phyloP scores from a whole-genome alignment of 257 asterid genomes.

The Penstemon eatonii region DNA sequence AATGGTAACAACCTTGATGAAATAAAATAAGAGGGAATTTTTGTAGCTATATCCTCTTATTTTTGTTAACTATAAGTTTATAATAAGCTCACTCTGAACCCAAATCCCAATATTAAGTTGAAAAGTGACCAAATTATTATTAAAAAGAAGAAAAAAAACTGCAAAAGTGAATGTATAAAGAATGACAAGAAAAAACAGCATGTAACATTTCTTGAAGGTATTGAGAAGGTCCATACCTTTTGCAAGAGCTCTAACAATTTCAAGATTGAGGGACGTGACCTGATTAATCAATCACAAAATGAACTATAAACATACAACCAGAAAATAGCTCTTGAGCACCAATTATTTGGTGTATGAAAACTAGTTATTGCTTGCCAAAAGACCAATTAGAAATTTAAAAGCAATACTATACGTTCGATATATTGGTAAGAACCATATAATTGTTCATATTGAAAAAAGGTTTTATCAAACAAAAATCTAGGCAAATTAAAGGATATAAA shows the following conservation, averaged over 20 bases:
- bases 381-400: neutral
- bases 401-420: neutral
- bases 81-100: neutral
- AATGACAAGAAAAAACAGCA: neutral
- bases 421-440: neutral
- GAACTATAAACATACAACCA: neutral
- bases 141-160: constrained; percentile 3
- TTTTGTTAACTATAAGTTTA: neutral
- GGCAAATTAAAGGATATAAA: neutral
- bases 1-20: neutral
- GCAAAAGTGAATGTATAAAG: neutral
- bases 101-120: neutral
- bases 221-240: constrained; percentile 52
- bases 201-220: neutral
- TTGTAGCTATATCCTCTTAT: neutral
- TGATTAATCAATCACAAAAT: constrained; percentile 33
- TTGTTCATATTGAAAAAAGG: neutral
- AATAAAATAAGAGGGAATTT: neutral
- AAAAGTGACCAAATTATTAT: neutral
- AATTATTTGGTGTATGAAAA: neutral
- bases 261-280: constrained; percentile 93
- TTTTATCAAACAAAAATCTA: neutral
- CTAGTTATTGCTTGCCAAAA: neutral
- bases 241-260: constrained; percentile 89
- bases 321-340: constrained; percentile 8